Evolutionary conservation across 768 basidiomycete species (phyloP).

Genomic region (Calocera viscosa): DNA sequence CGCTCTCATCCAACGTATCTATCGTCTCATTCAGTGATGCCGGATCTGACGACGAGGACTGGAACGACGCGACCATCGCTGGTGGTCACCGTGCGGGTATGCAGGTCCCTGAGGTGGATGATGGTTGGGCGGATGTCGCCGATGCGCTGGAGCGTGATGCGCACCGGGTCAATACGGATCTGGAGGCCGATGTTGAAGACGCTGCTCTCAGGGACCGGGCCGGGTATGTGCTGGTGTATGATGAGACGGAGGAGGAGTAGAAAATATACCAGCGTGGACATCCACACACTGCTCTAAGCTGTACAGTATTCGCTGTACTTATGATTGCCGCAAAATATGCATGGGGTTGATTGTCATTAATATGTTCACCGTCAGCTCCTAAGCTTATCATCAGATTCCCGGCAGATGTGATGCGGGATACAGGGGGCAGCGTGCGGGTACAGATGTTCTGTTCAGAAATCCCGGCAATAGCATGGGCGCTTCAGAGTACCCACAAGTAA

Average conservation of each 20-base stretch:
- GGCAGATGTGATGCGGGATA: not conserved
- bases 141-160: not conserved
- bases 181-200: not conserved
- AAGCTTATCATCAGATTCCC: not conserved
- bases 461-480: too few species aligned
- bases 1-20: not conserved
- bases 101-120: not conserved
- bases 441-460: too few species aligned
- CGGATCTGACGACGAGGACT: not conserved
- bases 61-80: not conserved
- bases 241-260: conserved; percentile 5
- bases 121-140: conserved; percentile 5
- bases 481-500: too few species aligned
- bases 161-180: not conserved
- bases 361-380: not conserved
- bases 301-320: not conserved
- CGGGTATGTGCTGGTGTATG: not conserved
- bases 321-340: not conserved
- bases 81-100: not conserved
- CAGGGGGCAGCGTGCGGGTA: too few species aligned
- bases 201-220: not conserved
- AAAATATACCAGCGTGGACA: not conserved
- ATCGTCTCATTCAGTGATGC: not conserved
- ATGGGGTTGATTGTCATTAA: not conserved
- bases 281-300: not conserved